Evolutionary conservation across 1,284 basidiomycete genomes (phyloP).

Genomic region (Fomitopsis palustris): DNA sequence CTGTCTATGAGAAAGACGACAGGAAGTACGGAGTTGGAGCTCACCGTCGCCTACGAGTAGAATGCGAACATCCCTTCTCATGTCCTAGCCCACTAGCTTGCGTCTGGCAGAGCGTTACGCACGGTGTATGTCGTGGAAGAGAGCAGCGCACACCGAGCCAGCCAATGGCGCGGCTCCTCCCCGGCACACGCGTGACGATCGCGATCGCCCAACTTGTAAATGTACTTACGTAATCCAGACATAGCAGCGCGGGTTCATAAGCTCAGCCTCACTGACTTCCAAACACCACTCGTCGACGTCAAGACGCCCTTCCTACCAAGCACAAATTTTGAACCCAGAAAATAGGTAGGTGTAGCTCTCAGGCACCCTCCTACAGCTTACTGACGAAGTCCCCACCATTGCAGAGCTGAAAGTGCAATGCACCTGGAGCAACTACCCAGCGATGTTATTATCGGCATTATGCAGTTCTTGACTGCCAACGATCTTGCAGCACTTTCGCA

Average conservation of each 20-base stretch:
- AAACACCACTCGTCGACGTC: too few relatives aligned
- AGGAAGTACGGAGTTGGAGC: slow-evolving; percentile 23
- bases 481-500: slow-evolving; percentile 45
- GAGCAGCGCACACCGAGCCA: neutral
- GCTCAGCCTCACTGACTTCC: neutral
- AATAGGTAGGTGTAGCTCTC: too few relatives aligned
- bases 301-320: too few relatives aligned
- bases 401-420: slow-evolving; percentile 11
- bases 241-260: neutral
- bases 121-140: slow-evolving; percentile 2
- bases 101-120: neutral
- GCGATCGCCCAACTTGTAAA: neutral
- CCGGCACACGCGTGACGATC: neutral
- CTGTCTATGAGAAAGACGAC: slow-evolving; percentile 3
- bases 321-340: too few relatives aligned
- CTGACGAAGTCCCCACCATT: neutral
- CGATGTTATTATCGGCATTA: slow-evolving; percentile 56
- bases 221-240: neutral
- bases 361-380: neutral
- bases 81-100: slow-evolving; percentile 28
- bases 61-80: slow-evolving; percentile 89
- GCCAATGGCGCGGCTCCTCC: neutral
- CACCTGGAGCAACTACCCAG: slow-evolving; percentile 38
- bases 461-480: slow-evolving; percentile 41
- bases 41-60: slow-evolving; percentile 91